phyloP scores from a whole-genome alignment of 2,329 filamentous ascomycete species.

The Colletotrichum orbiculare region DNA sequence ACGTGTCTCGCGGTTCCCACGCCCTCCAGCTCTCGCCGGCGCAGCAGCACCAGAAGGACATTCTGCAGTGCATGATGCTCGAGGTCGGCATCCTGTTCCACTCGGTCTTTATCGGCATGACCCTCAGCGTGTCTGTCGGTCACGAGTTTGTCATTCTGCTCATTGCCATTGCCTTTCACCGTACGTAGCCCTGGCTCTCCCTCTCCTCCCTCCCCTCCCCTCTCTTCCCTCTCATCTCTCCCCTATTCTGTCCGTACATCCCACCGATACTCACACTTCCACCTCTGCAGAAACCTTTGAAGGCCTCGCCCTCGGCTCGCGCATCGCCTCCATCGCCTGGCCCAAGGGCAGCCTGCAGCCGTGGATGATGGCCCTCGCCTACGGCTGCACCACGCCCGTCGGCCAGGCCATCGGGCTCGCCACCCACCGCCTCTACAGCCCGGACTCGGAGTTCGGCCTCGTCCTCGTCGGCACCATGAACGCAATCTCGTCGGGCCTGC shows the following conservation, averaged over 20 bases:
- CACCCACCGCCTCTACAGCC: constrained; percentile 77
- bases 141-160: constrained; percentile 82
- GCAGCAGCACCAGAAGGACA: constrained; percentile 70
- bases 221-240: no score
- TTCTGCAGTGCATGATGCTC: constrained; percentile 81
- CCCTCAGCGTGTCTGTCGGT: constrained; percentile 80
- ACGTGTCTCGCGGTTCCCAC: background rate
- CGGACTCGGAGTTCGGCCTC: constrained; percentile 72
- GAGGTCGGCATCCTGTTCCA: constrained; percentile 85
- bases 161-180: constrained; percentile 82
- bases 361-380: constrained; percentile 68
- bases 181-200: constrained; percentile 49
- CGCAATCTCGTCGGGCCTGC: constrained; percentile 76
- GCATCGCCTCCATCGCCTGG: constrained; percentile 68
- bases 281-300: constrained; percentile 53
- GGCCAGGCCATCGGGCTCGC: constrained; percentile 80
- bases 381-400: constrained; percentile 72
- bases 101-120: constrained; percentile 87
- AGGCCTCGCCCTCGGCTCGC: constrained; percentile 72
- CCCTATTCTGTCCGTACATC: no score
- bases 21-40: constrained; percentile 55
- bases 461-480: constrained; percentile 81
- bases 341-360: constrained; percentile 56
- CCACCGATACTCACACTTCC: no score
- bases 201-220: constrained; percentile 44